Evolutionary conservation across 805 yeast species (phyloP).

Genomic region (Jamesozyma lodderae): DNA sequence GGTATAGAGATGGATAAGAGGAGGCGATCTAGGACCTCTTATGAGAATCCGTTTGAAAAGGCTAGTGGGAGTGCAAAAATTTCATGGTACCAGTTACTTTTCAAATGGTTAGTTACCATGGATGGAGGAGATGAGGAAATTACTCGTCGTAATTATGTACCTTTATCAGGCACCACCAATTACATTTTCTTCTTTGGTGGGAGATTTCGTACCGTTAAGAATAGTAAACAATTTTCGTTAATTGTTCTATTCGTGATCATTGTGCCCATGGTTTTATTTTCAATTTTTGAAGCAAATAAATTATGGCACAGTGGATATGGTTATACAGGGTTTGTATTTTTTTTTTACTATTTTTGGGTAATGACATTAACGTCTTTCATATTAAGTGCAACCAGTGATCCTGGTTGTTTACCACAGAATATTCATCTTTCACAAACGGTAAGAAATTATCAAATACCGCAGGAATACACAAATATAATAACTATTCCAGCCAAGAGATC

Average conservation of each 20-base stretch:
- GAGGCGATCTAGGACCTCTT: too few species aligned
- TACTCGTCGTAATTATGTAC: slow-evolving; percentile 12
- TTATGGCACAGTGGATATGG: slow-evolving; percentile 19
- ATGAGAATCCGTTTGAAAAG: too few species aligned
- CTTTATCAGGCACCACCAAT: slow-evolving; percentile 25
- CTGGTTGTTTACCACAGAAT: slow-evolving; percentile 63
- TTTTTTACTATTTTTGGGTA: slow-evolving; percentile 52
- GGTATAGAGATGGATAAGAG: too few species aligned
- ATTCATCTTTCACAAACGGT: slow-evolving; percentile 40
- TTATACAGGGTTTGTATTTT: slow-evolving; percentile 32
- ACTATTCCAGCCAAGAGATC: slow-evolving; percentile 36
- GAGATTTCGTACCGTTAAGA: slow-evolving; percentile 40
- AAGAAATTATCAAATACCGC: slow-evolving; percentile 35
- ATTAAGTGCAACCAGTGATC: slow-evolving; percentile 51
- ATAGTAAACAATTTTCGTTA: slow-evolving; percentile 34
- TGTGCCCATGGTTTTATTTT: slow-evolving; percentile 45
- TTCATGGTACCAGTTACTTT: slow-evolving; percentile 1
- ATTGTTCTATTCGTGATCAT: slow-evolving; percentile 30
- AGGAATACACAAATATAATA: slow-evolving; percentile 46
- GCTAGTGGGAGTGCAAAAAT: background rate
- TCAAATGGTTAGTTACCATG: slow-evolving; percentile 18
- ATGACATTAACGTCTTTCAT: slow-evolving; percentile 41
- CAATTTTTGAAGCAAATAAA: slow-evolving; percentile 36
- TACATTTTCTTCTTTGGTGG: slow-evolving; percentile 59
- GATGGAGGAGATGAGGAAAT: slow-evolving; percentile 14